Evolutionary conservation across 2,329 filamentous ascomycete species (phyloP).

Genomic region (Thelonectria olida): DNA sequence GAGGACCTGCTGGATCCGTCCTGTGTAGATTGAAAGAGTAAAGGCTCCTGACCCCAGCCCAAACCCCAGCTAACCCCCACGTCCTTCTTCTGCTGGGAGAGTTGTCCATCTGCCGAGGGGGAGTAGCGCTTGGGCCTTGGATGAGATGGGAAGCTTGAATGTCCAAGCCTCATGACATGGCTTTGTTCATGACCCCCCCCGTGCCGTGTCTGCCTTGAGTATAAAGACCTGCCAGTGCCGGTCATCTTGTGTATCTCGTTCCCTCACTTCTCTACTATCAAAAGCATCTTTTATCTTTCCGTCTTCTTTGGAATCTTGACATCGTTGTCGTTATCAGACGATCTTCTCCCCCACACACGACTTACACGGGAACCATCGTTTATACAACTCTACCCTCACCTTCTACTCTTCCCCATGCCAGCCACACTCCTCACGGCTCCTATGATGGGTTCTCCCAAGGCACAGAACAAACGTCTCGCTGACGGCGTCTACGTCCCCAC

Average conservation of each 20-base stretch:
- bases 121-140: constrained; percentile 20
- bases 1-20: constrained; percentile 20
- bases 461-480: constrained; percentile 34
- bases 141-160: constrained; percentile 14
- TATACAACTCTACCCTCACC: too few species aligned
- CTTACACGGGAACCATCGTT: constrained; percentile 20
- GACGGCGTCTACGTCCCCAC: constrained; percentile 51
- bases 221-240: constrained; percentile 39
- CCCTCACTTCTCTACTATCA: constrained; percentile 12
- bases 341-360: constrained; percentile 28
- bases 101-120: constrained; percentile 25
- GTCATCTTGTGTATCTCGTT: constrained; percentile 15
- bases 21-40: constrained; percentile 9
- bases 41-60: constrained; percentile 20
- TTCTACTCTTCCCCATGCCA: constrained; percentile 28
- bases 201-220: constrained; percentile 20
- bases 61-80: constrained; percentile 36
- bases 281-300: constrained; percentile 16
- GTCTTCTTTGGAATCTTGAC: constrained; percentile 3
- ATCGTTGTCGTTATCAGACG: constrained; percentile 8
- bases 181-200: neutral
- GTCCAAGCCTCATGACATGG: constrained; percentile 38
- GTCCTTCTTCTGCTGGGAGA: constrained; percentile 24
- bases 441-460: constrained; percentile 40
- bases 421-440: constrained; percentile 35